Percentiles rank a stretch among this genome's conserved stretches.
Evolutionary conservation across 2,329 filamentous ascomycete species (phyloP).

Genomic region (Cladosporium halotolerans): DNA sequence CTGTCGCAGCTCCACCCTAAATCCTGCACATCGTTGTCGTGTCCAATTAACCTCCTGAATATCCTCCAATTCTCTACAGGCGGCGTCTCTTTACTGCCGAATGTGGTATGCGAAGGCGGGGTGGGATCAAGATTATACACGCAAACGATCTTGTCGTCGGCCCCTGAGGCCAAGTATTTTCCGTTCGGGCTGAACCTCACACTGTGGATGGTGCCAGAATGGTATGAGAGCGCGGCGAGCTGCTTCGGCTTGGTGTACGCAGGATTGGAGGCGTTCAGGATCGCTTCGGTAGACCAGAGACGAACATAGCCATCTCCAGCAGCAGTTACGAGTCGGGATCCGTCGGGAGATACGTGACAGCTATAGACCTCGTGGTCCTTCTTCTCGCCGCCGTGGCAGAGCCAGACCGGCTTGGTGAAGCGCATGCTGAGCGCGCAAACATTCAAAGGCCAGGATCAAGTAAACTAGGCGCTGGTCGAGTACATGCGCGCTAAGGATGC

Average conservation of each 20-base stretch:
- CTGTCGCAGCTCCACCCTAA: conserved; percentile 95
- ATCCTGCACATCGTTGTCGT: conserved; percentile 98
- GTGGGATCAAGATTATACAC: conserved; percentile 87
- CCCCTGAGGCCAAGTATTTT: conserved; percentile 90
- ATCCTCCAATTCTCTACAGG: conserved; percentile 98
- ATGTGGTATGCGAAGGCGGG: conserved; percentile 68
- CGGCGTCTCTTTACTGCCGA: conserved; percentile 81
- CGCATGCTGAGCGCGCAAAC: conserved; percentile 32
- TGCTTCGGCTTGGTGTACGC: conserved; percentile 76
- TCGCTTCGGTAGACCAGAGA: conserved; percentile 94
- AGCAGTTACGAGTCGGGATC: conserved; percentile 82
- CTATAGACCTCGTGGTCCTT: conserved; percentile 99
- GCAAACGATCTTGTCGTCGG: conserved; percentile 98
- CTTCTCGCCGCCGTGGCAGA: conserved; percentile 92
- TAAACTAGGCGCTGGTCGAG: neutral
- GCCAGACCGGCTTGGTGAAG: conserved; percentile 89
- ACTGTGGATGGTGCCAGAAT: conserved; percentile 93
- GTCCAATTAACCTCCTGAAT: conserved; percentile 83
- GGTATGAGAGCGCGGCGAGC: conserved; percentile 96
- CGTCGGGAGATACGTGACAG: conserved; percentile 94
- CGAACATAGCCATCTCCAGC: conserved; percentile 96
- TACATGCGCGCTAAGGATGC: neutral
- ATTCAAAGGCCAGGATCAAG: neutral
- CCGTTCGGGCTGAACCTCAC: conserved; percentile 95
- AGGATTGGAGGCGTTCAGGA: conserved; percentile 70